Conservation (phyloP, 1,284 basidiomycete genomes). For the Kwoniella shivajii region DNA sequence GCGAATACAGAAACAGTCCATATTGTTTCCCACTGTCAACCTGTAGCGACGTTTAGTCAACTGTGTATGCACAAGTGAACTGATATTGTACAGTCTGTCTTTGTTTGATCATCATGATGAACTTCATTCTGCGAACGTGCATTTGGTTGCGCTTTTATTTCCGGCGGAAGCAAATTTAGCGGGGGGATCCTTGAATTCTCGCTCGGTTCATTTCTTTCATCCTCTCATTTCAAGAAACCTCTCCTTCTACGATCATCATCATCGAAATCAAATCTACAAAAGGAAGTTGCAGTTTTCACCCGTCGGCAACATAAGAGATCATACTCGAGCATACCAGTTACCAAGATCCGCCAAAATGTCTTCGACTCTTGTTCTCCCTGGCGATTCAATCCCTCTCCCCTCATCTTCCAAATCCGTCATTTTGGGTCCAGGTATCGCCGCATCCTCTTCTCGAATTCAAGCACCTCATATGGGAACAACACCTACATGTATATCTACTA, state of each 20-base stretch:
- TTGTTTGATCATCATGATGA: too few relatives aligned
- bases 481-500: slow-evolving; percentile 34
- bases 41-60: too few relatives aligned
- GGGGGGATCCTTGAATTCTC: too few relatives aligned
- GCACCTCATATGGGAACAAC: slow-evolving; percentile 13
- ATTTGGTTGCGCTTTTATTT: not conserved
- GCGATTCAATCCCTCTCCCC: slow-evolving; percentile 40
- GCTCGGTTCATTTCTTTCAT: too few relatives aligned
- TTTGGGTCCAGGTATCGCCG: slow-evolving; percentile 47
- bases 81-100: too few relatives aligned
- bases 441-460: slow-evolving; percentile 24
- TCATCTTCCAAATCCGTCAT: slow-evolving; percentile 35
- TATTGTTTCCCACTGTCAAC: too few relatives aligned
- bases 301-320: too few relatives aligned
- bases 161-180: slow-evolving; percentile 6
- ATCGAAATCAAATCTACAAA: too few relatives aligned
- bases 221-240: too few relatives aligned
- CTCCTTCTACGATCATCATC: not conserved
- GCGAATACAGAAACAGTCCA: too few relatives aligned
- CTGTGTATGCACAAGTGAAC: too few relatives aligned
- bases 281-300: too few relatives aligned
- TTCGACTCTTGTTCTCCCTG: slow-evolving; percentile 48
- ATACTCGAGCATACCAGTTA: not conserved
- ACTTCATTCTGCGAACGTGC: not conserved
- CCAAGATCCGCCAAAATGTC: slow-evolving; percentile 3